Evolutionary conservation across 1,284 basidiomycete species (phyloP).

Genomic region (Omphalotus olearius): DNA sequence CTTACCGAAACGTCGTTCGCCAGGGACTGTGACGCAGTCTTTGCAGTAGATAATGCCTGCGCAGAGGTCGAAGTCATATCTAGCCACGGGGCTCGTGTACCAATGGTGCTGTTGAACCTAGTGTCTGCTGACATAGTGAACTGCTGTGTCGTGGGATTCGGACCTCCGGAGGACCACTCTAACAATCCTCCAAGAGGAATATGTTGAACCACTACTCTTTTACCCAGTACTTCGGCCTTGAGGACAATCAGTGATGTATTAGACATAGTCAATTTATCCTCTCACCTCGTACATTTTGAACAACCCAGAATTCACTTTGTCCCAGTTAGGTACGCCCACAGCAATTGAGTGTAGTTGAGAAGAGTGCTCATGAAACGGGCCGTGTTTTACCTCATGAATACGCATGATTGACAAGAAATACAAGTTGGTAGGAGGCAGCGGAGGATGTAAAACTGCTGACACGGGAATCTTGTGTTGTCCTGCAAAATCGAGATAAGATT

Average conservation of each 20-base stretch:
- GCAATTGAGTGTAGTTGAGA: constrained; percentile 89
- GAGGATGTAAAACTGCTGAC: constrained; percentile 48
- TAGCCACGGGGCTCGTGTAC: neutral
- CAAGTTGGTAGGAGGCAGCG: constrained; percentile 60
- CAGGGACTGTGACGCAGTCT: no score
- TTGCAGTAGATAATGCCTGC: no score
- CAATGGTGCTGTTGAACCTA: neutral
- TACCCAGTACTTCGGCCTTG: constrained; percentile 88
- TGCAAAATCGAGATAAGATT: constrained; percentile 24
- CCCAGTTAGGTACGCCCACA: constrained; percentile 81
- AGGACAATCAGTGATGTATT: neutral
- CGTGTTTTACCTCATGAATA: constrained; percentile 77
- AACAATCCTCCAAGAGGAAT: constrained; percentile 82
- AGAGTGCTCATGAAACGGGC: constrained; percentile 90
- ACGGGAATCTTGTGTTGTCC: constrained; percentile 58
- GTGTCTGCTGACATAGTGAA: neutral
- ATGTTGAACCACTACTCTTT: constrained; percentile 97
- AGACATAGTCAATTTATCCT: neutral
- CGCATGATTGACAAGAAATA: constrained; percentile 82
- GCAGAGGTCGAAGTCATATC: no score
- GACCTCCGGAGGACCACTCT: constrained; percentile 41
- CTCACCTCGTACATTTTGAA: constrained; percentile 93
- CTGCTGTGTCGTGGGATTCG: neutral
- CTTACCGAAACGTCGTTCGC: no score
- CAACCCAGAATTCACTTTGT: constrained; percentile 86